Evolutionary conservation across 139 green algal genomes (phyloP).

Genomic region (Asterochloris erici): DNA sequence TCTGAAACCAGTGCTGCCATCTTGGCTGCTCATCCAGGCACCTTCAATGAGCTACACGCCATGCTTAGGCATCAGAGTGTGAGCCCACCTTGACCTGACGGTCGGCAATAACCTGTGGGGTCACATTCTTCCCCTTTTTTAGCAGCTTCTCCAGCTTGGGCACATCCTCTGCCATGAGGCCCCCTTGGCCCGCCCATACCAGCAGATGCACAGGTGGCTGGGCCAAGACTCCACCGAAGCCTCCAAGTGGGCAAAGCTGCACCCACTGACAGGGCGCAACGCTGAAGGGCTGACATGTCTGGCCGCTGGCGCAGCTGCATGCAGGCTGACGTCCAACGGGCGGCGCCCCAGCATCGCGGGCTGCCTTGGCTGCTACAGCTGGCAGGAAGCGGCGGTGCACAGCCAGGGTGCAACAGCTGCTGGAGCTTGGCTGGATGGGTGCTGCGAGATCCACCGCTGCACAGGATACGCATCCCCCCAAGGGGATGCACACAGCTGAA

Average conservation of each 20-base stretch:
- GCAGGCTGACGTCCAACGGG: too few relatives aligned
- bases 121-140: constrained; percentile 54
- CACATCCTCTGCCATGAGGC: constrained; percentile 26
- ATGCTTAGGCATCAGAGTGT: not conserved
- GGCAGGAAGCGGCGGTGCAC: too few relatives aligned
- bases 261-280: too few relatives aligned
- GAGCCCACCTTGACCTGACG: constrained; percentile 35
- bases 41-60: not conserved
- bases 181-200: constrained; percentile 48
- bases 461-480: not conserved
- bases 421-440: too few relatives aligned
- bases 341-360: too few relatives aligned
- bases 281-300: not conserved
- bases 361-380: too few relatives aligned
- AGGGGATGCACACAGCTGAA: not conserved
- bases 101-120: constrained; percentile 47
- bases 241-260: too few relatives aligned
- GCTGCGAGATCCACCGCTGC: too few relatives aligned
- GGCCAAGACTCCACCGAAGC: too few relatives aligned
- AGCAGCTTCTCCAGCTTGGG: constrained; percentile 39
- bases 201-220: not conserved
- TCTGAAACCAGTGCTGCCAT: too few relatives aligned
- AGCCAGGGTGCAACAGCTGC: too few relatives aligned
- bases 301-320: not conserved
- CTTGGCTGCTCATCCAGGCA: not conserved